Evolutionary conservation across 345 rosid genomes (phyloP).

Genomic region (Litchi chinensis): DNA sequence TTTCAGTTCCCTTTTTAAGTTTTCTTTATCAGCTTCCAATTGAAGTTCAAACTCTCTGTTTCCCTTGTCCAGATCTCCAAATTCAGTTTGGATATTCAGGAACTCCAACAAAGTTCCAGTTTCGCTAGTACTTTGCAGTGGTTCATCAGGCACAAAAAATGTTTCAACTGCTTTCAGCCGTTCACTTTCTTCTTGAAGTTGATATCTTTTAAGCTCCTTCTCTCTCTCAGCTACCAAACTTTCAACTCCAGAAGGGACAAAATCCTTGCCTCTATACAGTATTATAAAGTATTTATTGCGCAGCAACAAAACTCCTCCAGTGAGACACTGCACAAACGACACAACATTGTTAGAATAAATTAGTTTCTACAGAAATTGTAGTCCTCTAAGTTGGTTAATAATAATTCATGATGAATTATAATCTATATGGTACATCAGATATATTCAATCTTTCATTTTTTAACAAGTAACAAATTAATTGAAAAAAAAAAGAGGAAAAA

Average conservation of each 20-base stretch:
- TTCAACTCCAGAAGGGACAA: constrained; percentile 58
- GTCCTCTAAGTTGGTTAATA: too few relatives aligned
- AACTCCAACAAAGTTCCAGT: constrained; percentile 75
- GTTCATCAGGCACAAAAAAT: constrained; percentile 38
- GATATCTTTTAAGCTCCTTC: constrained; percentile 50
- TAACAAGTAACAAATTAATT: too few relatives aligned
- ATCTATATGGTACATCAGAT: too few relatives aligned
- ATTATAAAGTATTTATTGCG: constrained; percentile 73
- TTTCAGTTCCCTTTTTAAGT: constrained; percentile 53
- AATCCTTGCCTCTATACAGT: constrained; percentile 85
- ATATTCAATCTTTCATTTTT: too few relatives aligned
- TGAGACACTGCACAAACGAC: constrained; percentile 54
- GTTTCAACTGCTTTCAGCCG: constrained; percentile 52
- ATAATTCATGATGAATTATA: too few relatives aligned
- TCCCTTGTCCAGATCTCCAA: constrained; percentile 35
- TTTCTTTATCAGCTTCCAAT: constrained; percentile 58
- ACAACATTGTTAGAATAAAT: not conserved
- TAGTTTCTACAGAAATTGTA: constrained; percentile 3
- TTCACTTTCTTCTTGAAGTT: constrained; percentile 63
- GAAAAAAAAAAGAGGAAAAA: too few relatives aligned
- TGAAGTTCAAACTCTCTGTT: constrained; percentile 40
- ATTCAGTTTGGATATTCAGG: constrained; percentile 49
- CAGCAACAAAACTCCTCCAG: constrained; percentile 75
- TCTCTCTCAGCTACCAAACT: constrained; percentile 65
- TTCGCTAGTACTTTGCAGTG: constrained; percentile 37